Percentiles rank a stretch among this genome's conserved stretches.
These are phyloP conservation scores for Candida endomychidarum DNA, from an alignment of 805 yeast genomes.

Conservation along the genomic window DNA sequence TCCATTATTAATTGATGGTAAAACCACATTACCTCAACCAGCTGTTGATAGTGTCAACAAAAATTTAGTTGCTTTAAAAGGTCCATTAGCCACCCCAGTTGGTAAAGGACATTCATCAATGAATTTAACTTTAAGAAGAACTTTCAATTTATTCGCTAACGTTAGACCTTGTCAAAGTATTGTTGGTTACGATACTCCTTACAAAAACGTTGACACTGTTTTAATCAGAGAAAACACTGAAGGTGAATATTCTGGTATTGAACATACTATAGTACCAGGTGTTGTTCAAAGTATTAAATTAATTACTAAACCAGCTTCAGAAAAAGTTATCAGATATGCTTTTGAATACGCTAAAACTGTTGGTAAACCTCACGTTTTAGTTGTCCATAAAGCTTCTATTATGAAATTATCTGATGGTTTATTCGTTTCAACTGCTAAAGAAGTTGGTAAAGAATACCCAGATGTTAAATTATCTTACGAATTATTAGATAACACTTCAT, in stretches of 20 bases:
- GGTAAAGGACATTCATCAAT: constrained; percentile 98
- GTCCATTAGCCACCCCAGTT: constrained; percentile 97
- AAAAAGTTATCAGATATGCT: constrained; percentile 94
- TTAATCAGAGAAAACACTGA: constrained; percentile 98
- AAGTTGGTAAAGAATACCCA: constrained; percentile 88
- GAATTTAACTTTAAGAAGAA: constrained; percentile 96
- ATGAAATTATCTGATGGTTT: constrained; percentile 98
- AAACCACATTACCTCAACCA: constrained; percentile 85
- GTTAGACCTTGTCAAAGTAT: constrained; percentile 96
- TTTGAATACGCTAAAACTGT: constrained; percentile 92
- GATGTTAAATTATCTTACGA: constrained; percentile 81
- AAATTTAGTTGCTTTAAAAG: constrained; percentile 94
- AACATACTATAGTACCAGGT: constrained; percentile 97
- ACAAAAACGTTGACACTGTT: constrained; percentile 87
- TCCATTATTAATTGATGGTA: constrained; percentile 87
- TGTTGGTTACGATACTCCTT: constrained; percentile 90
- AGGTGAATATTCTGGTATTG: constrained; percentile 99
- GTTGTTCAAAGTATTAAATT: constrained; percentile 97
- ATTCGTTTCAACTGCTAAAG: constrained; percentile 88
- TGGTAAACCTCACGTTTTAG: constrained; percentile 83
- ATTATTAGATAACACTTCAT: constrained; percentile 92
- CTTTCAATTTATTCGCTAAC: constrained; percentile 94
- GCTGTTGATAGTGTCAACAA: constrained; percentile 92
- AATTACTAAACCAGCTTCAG: constrained; percentile 94
- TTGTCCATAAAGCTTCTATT: constrained; percentile 97